A percentile compares a stretch with the other conserved stretches of the same genome.
phyloP scores from a whole-genome alignment of 305 asterid genomes.

The Vinca major region DNA sequence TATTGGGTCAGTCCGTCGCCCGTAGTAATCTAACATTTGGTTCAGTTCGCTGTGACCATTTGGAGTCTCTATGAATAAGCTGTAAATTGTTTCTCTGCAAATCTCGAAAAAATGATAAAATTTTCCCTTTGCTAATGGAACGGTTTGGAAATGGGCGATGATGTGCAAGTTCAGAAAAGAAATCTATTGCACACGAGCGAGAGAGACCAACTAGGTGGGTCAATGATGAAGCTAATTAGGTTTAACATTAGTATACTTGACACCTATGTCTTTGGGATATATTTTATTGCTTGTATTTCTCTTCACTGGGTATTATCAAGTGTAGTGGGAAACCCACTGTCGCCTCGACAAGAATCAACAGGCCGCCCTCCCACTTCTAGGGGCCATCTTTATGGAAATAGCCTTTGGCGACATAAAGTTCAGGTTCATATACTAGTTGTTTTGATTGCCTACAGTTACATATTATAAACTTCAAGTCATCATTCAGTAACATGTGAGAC shows the following conservation, averaged over 20 bases:
- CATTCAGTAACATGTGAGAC: slow-evolving; percentile 28
- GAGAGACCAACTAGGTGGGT: slow-evolving; percentile 6
- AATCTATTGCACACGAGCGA: not conserved
- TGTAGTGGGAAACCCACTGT: slow-evolving; percentile 14
- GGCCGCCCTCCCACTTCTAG: slow-evolving; percentile 30
- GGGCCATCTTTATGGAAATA: slow-evolving; percentile 19
- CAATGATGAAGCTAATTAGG: slow-evolving; percentile 12
- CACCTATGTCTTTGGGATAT: slow-evolving; percentile 7
- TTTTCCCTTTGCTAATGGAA: not conserved
- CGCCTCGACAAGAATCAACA: slow-evolving; percentile 19
- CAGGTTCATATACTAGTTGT: slow-evolving; percentile 15
- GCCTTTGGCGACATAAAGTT: slow-evolving; percentile 14
- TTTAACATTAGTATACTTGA: not conserved
- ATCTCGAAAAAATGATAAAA: not conserved
- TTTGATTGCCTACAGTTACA: not conserved
- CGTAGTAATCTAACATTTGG: not conserved
- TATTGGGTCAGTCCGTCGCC: not conserved
- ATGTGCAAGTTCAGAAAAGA: slow-evolving; percentile 3
- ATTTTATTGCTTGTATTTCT: slow-evolving; percentile 7
- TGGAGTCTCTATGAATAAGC: not conserved
- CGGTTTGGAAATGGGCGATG: not conserved
- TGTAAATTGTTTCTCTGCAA: not conserved
- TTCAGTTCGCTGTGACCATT: too few relatives aligned
- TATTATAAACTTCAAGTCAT: slow-evolving; percentile 16
- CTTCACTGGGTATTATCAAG: slow-evolving; percentile 8